A percentile compares a stretch with the other conserved stretches of the same genome.
phyloP scores from a whole-genome alignment of 176 grass and related monocot species.

The Themeda triandra region DNA sequence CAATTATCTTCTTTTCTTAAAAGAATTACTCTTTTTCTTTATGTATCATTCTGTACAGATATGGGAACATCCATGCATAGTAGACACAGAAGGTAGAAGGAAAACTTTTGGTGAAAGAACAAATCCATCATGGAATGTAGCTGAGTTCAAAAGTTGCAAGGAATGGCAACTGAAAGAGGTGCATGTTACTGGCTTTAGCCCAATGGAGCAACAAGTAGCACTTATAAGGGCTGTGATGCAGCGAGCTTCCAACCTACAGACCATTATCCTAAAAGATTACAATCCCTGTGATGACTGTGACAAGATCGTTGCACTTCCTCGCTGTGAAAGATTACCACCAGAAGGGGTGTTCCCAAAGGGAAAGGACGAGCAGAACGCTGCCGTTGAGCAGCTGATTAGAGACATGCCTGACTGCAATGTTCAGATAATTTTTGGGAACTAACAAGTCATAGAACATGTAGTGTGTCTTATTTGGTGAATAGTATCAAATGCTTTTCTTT shows the following conservation, averaged over 20 bases:
- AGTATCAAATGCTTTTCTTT: background rate
- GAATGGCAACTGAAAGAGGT: conserved; percentile 5
- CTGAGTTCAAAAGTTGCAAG: background rate
- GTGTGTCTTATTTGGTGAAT: background rate
- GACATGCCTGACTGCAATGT: background rate
- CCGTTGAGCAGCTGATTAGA: background rate
- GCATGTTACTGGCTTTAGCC: background rate
- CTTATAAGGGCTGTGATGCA: conserved; percentile 4
- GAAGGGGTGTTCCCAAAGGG: background rate
- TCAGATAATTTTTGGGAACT: background rate
- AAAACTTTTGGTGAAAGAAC: background rate
- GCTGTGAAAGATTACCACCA: background rate
- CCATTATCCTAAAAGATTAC: background rate
- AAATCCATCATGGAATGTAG: background rate
- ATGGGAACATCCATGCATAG: background rate
- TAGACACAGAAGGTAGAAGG: background rate
- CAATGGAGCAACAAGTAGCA: conserved; percentile 4
- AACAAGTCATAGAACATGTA: background rate
- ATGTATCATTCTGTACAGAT: background rate
- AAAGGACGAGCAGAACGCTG: background rate
- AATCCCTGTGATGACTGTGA: background rate
- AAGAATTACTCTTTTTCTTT: too few relatives aligned
- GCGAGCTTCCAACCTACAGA: background rate
- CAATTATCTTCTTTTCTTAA: too few relatives aligned
- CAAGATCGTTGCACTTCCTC: background rate